A percentile compares a stretch with the other conserved stretches of the same genome.
Evolutionary conservation across 2,329 filamentous ascomycete species (phyloP).

Genomic region (Trichothecium roseum): DNA sequence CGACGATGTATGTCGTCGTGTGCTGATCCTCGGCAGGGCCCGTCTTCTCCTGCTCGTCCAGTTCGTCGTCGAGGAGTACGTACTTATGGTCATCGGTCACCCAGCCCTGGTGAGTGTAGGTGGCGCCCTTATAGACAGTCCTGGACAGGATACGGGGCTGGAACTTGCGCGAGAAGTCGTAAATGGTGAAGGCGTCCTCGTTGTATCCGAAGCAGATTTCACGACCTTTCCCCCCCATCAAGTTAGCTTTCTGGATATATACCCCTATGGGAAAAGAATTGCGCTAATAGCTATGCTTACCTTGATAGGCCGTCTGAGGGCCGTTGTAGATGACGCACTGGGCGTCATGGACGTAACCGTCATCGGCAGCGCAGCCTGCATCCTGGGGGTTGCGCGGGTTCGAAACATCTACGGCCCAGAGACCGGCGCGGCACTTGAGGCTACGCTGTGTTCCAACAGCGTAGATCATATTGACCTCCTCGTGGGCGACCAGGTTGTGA

Average conservation of each 20-base stretch:
- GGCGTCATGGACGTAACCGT: constrained; percentile 39
- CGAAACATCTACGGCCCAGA: constrained; percentile 43
- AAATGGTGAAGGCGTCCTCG: constrained; percentile 17
- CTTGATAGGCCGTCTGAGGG: constrained; percentile 16
- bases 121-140: constrained; percentile 41
- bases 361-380: constrained; percentile 30
- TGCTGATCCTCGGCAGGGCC: constrained; percentile 24
- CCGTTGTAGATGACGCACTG: constrained; percentile 44
- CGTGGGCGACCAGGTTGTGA: constrained; percentile 40
- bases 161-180: constrained; percentile 37
- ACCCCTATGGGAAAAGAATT: too few relatives aligned
- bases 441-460: constrained; percentile 28
- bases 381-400: constrained; percentile 39
- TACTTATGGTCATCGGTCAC: constrained; percentile 30
- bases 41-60: constrained; percentile 34
- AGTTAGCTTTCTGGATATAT: too few relatives aligned
- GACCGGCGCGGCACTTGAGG: constrained; percentile 31
- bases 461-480: constrained; percentile 33
- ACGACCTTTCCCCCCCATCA: too few relatives aligned
- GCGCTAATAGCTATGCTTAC: too few relatives aligned
- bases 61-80: constrained; percentile 40
- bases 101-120: constrained; percentile 47
- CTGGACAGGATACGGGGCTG: constrained; percentile 34
- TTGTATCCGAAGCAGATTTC: constrained; percentile 15
- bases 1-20: constrained; percentile 40